Evolutionary conservation across 108 stramenopile genomes (phyloP).

Genomic region (Discostella stelligeroides): DNA sequence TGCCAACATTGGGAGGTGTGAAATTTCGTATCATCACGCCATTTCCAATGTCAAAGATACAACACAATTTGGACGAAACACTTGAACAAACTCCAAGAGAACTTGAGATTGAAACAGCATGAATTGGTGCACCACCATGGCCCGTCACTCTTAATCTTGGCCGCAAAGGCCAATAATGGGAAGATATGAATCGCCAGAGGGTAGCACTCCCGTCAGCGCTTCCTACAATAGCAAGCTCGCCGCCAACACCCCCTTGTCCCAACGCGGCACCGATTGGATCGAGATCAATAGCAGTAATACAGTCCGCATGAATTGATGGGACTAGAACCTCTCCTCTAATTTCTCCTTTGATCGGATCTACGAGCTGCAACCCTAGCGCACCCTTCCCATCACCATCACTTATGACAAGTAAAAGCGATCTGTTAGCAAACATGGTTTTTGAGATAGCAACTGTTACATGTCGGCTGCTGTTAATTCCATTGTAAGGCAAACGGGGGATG

Average conservation of each 20-base stretch:
- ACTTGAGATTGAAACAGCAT: slow-evolving; percentile 70
- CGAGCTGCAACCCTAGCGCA: slow-evolving; percentile 81
- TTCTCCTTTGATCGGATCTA: slow-evolving; percentile 81
- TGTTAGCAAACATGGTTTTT: slow-evolving; percentile 85
- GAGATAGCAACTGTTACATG: slow-evolving; percentile 54
- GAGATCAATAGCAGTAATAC: slow-evolving; percentile 78
- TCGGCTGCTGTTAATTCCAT: slow-evolving; percentile 28
- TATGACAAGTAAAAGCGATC: slow-evolving; percentile 76
- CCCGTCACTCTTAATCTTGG: slow-evolving; percentile 75
- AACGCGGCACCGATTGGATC: slow-evolving; percentile 86
- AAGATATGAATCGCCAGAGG: slow-evolving; percentile 89
- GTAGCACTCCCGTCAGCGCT: slow-evolving; percentile 81
- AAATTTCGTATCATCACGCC: slow-evolving; percentile 78
- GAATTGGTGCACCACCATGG: slow-evolving; percentile 66
- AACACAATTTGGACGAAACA: slow-evolving; percentile 66
- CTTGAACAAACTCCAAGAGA: slow-evolving; percentile 79
- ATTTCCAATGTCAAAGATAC: slow-evolving; percentile 83
- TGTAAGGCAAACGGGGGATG: slow-evolving; percentile 74
- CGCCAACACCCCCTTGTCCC: slow-evolving; percentile 85
- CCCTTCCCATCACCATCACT: slow-evolving; percentile 87
- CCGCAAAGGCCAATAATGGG: slow-evolving; percentile 81
- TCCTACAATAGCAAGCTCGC: slow-evolving; percentile 86
- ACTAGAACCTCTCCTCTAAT: slow-evolving; percentile 79
- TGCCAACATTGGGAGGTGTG: slow-evolving; percentile 57
- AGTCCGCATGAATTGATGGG: slow-evolving; percentile 67